These are phyloP conservation scores for Parathielavia appendiculata DNA, from an alignment of 495 filamentous ascomycete genomes.

Conservation along the genomic window DNA sequence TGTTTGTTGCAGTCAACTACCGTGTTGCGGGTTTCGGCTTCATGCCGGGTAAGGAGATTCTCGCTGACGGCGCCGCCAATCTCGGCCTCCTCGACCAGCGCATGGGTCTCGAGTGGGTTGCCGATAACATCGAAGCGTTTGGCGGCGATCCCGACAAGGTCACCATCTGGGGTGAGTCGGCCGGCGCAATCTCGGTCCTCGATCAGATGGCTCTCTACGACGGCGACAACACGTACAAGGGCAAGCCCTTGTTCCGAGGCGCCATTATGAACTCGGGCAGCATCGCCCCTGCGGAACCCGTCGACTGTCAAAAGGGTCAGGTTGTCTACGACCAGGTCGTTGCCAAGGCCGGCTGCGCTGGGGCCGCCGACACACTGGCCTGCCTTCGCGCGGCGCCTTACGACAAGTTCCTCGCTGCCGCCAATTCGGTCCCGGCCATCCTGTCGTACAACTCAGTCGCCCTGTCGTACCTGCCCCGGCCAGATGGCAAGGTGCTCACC, in stretches of 20 bases:
- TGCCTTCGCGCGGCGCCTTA: constrained; percentile 60
- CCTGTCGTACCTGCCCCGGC: constrained; percentile 60
- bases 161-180: constrained; percentile 70
- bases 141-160: constrained; percentile 63
- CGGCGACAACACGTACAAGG: constrained; percentile 65
- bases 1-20: constrained; percentile 62
- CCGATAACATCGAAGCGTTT: constrained; percentile 61
- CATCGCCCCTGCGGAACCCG: constrained; percentile 56
- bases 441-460: constrained; percentile 59
- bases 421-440: constrained; percentile 61
- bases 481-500: constrained; percentile 54
- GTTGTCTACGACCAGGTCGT: constrained; percentile 61
- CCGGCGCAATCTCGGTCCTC: constrained; percentile 66
- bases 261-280: constrained; percentile 71
- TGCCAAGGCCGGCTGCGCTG: constrained; percentile 52
- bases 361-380: constrained; percentile 50
- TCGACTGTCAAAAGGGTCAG: constrained; percentile 61
- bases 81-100: constrained; percentile 63
- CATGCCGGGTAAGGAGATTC: constrained; percentile 57
- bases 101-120: constrained; percentile 59
- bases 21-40: constrained; percentile 58
- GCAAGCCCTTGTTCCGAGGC: constrained; percentile 61
- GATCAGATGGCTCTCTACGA: constrained; percentile 65
- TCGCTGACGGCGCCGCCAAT: constrained; percentile 57
- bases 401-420: constrained; percentile 55